Conservation (phyloP, 129 eudicot species). For the Arctium minus region DNA sequence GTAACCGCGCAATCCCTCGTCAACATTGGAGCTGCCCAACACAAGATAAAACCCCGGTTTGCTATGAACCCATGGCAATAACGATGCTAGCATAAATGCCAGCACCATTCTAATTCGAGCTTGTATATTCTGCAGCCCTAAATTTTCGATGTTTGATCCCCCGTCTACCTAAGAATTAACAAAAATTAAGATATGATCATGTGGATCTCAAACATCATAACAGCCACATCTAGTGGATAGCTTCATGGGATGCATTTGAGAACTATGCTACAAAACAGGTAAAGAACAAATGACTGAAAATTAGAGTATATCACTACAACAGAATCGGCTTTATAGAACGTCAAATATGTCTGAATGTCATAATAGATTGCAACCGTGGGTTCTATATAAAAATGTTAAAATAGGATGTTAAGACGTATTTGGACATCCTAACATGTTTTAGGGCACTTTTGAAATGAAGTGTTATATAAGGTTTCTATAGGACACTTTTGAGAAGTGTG, state of each 20-base stretch:
- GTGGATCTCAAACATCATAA: not conserved
- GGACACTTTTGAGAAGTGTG: too few species aligned
- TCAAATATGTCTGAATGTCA: too few species aligned
- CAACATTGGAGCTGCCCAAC: constrained; percentile 97
- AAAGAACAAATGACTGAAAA: not conserved
- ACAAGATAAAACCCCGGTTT: constrained; percentile 96
- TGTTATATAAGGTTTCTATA: too few species aligned
- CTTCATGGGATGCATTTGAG: not conserved
- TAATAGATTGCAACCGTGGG: too few species aligned
- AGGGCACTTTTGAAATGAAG: too few species aligned
- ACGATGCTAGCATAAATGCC: constrained; percentile 95
- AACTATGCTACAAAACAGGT: not conserved
- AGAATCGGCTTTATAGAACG: too few species aligned
- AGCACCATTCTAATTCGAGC: constrained; percentile 97
- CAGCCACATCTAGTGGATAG: not conserved
- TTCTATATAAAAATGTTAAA: too few species aligned
- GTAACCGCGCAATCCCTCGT: constrained; percentile 97
- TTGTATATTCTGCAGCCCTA: constrained; percentile 95
- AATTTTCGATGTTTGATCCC: constrained; percentile 85
- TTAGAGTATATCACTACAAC: not conserved
- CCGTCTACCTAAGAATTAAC: constrained; percentile 65
- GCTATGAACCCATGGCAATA: constrained; percentile 96
- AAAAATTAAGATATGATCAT: not conserved
- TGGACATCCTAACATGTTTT: too few species aligned
- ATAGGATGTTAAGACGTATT: too few species aligned